These are phyloP conservation scores for Suillus paluster DNA, from an alignment of 768 basidiomycete species.

Conservation along the genomic window DNA sequence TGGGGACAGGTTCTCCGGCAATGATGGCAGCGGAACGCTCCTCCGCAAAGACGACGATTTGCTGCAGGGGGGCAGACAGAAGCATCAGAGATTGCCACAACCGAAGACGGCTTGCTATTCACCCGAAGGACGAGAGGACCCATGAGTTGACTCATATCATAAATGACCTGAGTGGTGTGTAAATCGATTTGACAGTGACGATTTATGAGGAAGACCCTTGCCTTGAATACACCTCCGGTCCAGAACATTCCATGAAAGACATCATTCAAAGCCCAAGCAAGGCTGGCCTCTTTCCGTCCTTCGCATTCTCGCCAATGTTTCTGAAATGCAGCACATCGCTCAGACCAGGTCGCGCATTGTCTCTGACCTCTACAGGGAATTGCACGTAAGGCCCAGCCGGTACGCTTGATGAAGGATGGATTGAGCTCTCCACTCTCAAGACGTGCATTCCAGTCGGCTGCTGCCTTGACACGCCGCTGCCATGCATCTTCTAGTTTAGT, in stretches of 20 bases:
- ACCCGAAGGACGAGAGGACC: constrained; percentile 67
- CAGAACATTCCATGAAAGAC: constrained; percentile 62
- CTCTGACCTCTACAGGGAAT: constrained; percentile 10
- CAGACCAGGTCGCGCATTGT: constrained; percentile 23
- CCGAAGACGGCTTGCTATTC: neutral
- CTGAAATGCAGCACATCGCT: constrained; percentile 38
- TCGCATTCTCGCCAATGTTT: constrained; percentile 48
- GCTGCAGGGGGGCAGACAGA: constrained; percentile 34
- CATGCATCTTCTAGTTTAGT: constrained; percentile 60
- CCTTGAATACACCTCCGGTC: constrained; percentile 65
- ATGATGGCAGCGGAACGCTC: constrained; percentile 45
- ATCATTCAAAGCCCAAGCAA: constrained; percentile 65
- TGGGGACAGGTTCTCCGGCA: constrained; percentile 38
- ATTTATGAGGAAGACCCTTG: constrained; percentile 18
- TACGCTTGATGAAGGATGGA: constrained; percentile 42
- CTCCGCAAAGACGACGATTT: constrained; percentile 65
- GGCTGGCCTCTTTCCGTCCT: constrained; percentile 52
- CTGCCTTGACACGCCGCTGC: constrained; percentile 48
- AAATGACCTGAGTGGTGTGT: constrained; percentile 47
- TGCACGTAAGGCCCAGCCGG: constrained; percentile 42
- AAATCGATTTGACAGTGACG: neutral
- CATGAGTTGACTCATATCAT: constrained; percentile 65
- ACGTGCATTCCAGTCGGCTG: constrained; percentile 56
- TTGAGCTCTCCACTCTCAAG: constrained; percentile 49
- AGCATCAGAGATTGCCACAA: neutral